These are phyloP conservation scores for Lasiosphaeria hispida DNA, from an alignment of 495 filamentous ascomycete species.

Conservation along the genomic window DNA sequence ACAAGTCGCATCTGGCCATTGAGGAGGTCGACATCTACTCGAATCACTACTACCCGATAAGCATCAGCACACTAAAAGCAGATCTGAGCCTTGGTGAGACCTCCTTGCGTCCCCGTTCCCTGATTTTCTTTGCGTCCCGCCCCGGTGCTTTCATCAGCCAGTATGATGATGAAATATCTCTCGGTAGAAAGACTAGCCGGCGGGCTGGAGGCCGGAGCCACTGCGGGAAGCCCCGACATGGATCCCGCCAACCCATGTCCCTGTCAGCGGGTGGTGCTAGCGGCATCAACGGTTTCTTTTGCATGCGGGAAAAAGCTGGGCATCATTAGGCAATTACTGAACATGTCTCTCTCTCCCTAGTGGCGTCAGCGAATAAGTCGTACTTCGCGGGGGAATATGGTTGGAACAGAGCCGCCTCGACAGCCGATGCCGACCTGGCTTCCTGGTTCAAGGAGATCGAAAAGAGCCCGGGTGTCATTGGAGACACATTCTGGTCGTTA, in stretches of 20 bases:
- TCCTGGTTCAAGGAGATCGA: constrained; percentile 47
- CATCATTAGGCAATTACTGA: neutral
- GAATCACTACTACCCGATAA: constrained; percentile 53
- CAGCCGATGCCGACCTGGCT: constrained; percentile 33
- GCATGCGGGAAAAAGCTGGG: too few relatives aligned
- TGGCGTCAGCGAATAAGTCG: constrained; percentile 36
- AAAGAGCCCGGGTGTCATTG: constrained; percentile 37
- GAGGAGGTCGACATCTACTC: constrained; percentile 51
- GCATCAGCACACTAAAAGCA: constrained; percentile 39
- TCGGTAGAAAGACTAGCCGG: too few relatives aligned
- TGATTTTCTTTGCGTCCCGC: neutral
- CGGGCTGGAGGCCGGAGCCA: too few relatives aligned
- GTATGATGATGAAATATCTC: neutral
- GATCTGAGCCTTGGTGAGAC: constrained; percentile 42
- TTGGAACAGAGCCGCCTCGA: constrained; percentile 39
- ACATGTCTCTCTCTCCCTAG: constrained; percentile 5
- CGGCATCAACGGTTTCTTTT: too few relatives aligned
- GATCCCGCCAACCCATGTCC: neutral
- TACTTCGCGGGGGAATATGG: constrained; percentile 55
- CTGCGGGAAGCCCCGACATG: too few relatives aligned
- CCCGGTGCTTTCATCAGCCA: neutral
- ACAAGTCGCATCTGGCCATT: constrained; percentile 47
- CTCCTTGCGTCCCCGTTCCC: neutral
- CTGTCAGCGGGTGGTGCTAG: neutral
- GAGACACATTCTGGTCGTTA: constrained; percentile 51